Evolutionary conservation across 164 flowering plant genomes (phyloP).

Genomic region (Taxillus chinensis): DNA sequence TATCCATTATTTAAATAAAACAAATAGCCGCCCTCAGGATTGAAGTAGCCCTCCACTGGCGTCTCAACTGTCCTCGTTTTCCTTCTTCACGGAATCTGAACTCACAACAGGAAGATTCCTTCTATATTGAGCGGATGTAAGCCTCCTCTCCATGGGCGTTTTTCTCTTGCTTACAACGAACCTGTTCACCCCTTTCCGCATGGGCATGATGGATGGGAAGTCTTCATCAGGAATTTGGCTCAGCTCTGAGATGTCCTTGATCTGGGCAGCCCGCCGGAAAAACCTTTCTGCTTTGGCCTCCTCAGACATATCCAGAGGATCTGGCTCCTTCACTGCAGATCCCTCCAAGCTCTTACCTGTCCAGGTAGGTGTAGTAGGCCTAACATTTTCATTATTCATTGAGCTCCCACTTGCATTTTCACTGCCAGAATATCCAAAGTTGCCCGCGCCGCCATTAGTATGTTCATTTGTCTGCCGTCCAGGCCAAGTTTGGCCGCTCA

Average conservation of each 20-base stretch:
- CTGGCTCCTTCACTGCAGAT: slow-evolving; percentile 78
- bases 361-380: slow-evolving; percentile 23
- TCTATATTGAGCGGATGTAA: slow-evolving; percentile 77
- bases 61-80: slow-evolving; percentile 35
- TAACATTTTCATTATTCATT: slow-evolving; percentile 15
- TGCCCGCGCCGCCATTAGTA: slow-evolving; percentile 3
- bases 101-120: slow-evolving; percentile 69
- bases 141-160: slow-evolving; percentile 85
- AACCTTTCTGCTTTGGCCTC: slow-evolving; percentile 96
- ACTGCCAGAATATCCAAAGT: slow-evolving; percentile 1
- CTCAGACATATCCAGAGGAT: slow-evolving; percentile 95
- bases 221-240: slow-evolving; percentile 95
- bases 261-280: slow-evolving; percentile 90
- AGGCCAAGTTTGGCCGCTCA: slow-evolving; percentile 13
- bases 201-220: slow-evolving; percentile 96
- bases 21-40: too few species aligned
- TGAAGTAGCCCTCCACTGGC: too few species aligned
- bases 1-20: too few species aligned
- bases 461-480: slow-evolving; percentile 10
- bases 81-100: slow-evolving; percentile 51
- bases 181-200: slow-evolving; percentile 94
- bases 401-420: slow-evolving; percentile 1
- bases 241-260: slow-evolving; percentile 89
- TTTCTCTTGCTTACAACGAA: slow-evolving; percentile 98
- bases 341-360: slow-evolving; percentile 85